Conservation (phyloP, 2,329 filamentous ascomycete species). For the Penicillium sp. region DNA sequence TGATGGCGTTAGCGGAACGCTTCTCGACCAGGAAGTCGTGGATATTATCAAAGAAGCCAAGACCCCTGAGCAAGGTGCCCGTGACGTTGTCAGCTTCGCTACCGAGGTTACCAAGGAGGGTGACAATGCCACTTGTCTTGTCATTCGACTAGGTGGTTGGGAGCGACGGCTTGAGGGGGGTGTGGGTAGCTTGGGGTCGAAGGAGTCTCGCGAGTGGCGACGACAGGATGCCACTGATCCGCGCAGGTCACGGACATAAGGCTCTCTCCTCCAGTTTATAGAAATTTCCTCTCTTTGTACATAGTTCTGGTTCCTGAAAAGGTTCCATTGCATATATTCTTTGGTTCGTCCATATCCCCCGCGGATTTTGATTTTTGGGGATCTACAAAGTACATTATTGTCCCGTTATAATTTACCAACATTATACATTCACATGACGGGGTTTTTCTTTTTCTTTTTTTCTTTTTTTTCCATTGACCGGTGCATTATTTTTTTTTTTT, state of each 20-base stretch:
- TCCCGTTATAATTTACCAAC: not conserved
- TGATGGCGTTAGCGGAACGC: slow-evolving; percentile 82
- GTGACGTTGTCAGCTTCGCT: slow-evolving; percentile 78
- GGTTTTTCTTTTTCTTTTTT: no score
- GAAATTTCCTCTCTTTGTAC: slow-evolving; percentile 15
- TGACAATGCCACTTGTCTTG: slow-evolving; percentile 65
- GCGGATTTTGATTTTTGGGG: not conserved
- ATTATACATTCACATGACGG: no score
- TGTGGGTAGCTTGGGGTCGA: slow-evolving; percentile 82
- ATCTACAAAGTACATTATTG: not conserved
- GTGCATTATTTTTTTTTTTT: not conserved
- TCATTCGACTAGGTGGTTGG: slow-evolving; percentile 64
- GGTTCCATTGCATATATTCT: not conserved
- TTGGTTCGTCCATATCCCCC: not conserved
- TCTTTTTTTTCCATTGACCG: not conserved
- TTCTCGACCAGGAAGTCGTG: slow-evolving; percentile 92
- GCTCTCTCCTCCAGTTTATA: not conserved
- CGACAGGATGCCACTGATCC: slow-evolving; percentile 79
- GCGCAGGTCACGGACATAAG: slow-evolving; percentile 61
- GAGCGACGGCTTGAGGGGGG: slow-evolving; percentile 72
- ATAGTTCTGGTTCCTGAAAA: slow-evolving; percentile 14
- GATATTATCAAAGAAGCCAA: slow-evolving; percentile 91
- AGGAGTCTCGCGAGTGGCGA: slow-evolving; percentile 84
- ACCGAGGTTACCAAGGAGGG: slow-evolving; percentile 73
- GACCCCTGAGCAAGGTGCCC: slow-evolving; percentile 83